Conservation (phyloP, 805 yeast species). For the Candida yuanshanica region DNA sequence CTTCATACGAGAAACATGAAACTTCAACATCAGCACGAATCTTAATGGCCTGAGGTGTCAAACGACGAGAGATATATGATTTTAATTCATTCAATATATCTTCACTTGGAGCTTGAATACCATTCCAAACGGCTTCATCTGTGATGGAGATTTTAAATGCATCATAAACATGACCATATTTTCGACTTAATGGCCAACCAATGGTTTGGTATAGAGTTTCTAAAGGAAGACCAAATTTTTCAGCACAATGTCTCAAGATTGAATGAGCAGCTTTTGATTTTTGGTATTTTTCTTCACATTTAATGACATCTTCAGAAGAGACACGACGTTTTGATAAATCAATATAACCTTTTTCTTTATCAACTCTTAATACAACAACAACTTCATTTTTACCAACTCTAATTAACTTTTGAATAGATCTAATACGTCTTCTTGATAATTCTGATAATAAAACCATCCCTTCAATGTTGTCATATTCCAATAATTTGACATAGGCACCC, state of each 20-base stretch:
- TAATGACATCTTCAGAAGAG: slow-evolving; percentile 92
- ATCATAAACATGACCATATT: slow-evolving; percentile 95
- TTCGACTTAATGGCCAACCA: slow-evolving; percentile 97
- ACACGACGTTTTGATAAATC: slow-evolving; percentile 97
- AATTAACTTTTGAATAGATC: slow-evolving; percentile 94
- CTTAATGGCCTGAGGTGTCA: slow-evolving; percentile 97
- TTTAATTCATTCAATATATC: slow-evolving; percentile 82
- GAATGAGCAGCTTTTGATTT: slow-evolving; percentile 97
- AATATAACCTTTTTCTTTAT: slow-evolving; percentile 96
- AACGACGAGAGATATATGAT: slow-evolving; percentile 81
- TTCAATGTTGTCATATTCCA: slow-evolving; percentile 96
- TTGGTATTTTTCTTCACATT: slow-evolving; percentile 96
- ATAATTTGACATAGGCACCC: slow-evolving; percentile 96
- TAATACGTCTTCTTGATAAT: slow-evolving; percentile 95
- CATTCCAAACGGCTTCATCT: slow-evolving; percentile 79
- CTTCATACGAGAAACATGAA: slow-evolving; percentile 94
- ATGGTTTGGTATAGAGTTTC: slow-evolving; percentile 81
- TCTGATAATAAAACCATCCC: slow-evolving; percentile 97
- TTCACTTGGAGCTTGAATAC: slow-evolving; percentile 60
- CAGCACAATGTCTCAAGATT: slow-evolving; percentile 97
- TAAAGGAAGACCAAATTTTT: slow-evolving; percentile 83
- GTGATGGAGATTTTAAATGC: slow-evolving; percentile 96
- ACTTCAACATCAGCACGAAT: slow-evolving; percentile 98
- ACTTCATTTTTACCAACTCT: slow-evolving; percentile 98
- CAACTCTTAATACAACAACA: slow-evolving; percentile 95